Conservation (phyloP, 2,329 filamentous ascomycete species). For the Colletotrichum eleusines region DNA sequence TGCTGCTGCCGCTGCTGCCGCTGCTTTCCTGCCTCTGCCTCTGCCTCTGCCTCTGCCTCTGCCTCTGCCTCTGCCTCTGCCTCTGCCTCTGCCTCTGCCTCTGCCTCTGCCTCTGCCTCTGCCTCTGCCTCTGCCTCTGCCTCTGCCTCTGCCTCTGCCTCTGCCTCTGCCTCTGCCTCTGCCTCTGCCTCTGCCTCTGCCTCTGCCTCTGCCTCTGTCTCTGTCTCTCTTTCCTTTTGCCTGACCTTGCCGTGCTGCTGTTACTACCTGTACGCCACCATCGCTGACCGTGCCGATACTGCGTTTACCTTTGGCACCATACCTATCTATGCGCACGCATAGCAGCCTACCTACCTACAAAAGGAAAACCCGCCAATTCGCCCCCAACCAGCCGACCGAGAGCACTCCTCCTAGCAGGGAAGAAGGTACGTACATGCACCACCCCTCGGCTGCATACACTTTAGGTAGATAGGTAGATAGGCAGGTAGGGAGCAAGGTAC, state of each 20-base stretch:
- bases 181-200: neutral
- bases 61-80: neutral
- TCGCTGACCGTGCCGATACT: neutral
- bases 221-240: conserved; percentile 4
- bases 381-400: neutral
- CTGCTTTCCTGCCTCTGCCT: neutral
- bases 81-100: neutral
- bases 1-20: neutral
- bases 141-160: neutral
- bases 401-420: conserved; percentile 9
- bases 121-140: too few relatives aligned
- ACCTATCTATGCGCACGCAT: neutral
- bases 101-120: too few relatives aligned
- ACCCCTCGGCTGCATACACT: neutral
- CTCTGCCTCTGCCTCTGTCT: neutral
- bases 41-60: neutral
- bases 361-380: neutral
- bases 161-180: too few relatives aligned
- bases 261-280: conserved; percentile 12
- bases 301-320: conserved; percentile 13
- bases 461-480: too few relatives aligned
- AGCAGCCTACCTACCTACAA: conserved; percentile 4
- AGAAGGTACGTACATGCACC: too few relatives aligned
- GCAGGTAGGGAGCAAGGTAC: too few relatives aligned
- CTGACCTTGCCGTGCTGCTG: neutral